A percentile compares a stretch with the other conserved stretches of the same genome.
Conservation (phyloP, 2,329 filamentous ascomycete species). For the Diaporthe sp. region DNA sequence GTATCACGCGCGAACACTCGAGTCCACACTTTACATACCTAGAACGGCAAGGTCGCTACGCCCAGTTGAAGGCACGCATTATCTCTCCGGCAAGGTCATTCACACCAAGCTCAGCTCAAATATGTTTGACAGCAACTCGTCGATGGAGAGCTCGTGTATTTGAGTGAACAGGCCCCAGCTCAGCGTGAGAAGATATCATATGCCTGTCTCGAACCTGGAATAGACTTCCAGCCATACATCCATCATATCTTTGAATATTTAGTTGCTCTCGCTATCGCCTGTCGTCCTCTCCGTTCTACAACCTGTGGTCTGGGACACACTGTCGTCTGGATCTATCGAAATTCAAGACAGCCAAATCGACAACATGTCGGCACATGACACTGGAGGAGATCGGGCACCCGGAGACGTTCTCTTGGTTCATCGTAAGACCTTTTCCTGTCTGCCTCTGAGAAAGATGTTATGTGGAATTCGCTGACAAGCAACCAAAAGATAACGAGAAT, state of each 20-base stretch:
- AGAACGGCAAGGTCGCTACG: background rate
- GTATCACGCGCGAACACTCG: background rate
- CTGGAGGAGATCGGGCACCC: background rate
- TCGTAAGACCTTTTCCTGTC: background rate
- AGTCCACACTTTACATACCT: slow-evolving; percentile 22
- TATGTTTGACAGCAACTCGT: background rate
- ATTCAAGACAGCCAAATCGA: background rate
- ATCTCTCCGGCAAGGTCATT: background rate
- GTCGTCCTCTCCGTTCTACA: background rate
- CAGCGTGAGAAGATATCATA: background rate
- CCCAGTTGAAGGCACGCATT: background rate
- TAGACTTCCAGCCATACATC: background rate
- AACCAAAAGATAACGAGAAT: background rate
- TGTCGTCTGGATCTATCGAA: too few species aligned
- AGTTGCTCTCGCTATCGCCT: background rate
- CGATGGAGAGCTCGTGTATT: background rate
- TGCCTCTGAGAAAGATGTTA: background rate
- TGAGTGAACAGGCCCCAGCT: slow-evolving; percentile 4
- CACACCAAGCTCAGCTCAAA: background rate
- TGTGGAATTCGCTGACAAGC: background rate
- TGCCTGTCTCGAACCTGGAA: background rate
- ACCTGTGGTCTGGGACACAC: background rate
- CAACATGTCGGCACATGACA: background rate
- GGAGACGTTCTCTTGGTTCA: slow-evolving; percentile 6
- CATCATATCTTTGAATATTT: background rate